Percentiles rank a stretch among this genome's conserved stretches.
phyloP scores from a whole-genome alignment of 148 eudicot species.

The Hydrangea macrophylla region DNA sequence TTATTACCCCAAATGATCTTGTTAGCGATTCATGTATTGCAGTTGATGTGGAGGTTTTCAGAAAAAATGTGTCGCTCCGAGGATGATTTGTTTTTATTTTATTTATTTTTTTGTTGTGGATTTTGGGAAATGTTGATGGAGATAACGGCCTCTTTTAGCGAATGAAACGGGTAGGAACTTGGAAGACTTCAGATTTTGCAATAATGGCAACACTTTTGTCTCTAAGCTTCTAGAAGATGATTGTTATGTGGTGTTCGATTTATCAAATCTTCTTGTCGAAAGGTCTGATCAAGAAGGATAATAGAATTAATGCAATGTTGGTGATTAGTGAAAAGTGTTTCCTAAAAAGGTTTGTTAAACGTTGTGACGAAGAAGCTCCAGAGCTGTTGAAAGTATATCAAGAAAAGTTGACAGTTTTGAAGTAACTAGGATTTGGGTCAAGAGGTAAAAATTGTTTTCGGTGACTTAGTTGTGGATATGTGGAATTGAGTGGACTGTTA shows the following conservation, averaged over 20 bases:
- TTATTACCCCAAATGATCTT: no score
- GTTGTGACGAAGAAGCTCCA: constrained; percentile 2
- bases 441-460: no score
- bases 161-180: constrained; percentile 26
- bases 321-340: background rate
- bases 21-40: no score
- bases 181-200: constrained; percentile 7
- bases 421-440: no score
- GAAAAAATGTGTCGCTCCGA: constrained; percentile 27
- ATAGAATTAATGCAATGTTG: background rate
- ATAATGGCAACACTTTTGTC: constrained; percentile 2
- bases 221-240: constrained; percentile 22
- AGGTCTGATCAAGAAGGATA: constrained; percentile 9
- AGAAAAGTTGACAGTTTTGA: no score
- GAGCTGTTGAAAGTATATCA: no score
- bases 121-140: constrained; percentile 18
- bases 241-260: constrained; percentile 24
- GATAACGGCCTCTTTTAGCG: constrained; percentile 18
- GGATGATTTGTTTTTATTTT: no score
- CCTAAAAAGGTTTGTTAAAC: background rate
- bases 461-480: no score
- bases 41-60: constrained; percentile 13
- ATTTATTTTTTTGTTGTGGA: constrained; percentile 14
- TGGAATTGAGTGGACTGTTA: no score
- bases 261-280: constrained; percentile 7